Base-by-base conservation (phyloP, 371 early-diverging fungal genomes). In the Syncephalis fuscata region DNA sequence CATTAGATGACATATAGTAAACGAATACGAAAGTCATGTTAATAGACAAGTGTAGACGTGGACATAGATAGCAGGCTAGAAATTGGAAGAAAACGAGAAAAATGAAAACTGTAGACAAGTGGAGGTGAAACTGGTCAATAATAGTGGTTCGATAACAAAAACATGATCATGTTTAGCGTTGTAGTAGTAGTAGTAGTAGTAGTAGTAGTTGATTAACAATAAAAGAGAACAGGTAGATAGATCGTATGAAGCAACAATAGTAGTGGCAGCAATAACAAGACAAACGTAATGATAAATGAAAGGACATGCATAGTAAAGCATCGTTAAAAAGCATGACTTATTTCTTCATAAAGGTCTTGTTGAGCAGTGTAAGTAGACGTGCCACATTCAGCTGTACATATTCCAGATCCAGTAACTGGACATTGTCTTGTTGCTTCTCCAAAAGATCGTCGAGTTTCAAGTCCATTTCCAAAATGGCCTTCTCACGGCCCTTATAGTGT, bases 401-500 rank as follows among this genome's bases (percentile, higher is more conserved):
- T 65, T 92, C 93, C 9, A 92, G 69, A 58, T 94, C 95, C 44
- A 94, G 62, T 23, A 80, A 58, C 47, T 81, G 71, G 0, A 89
- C 80, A 48, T 87, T 87, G 54, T 85, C 82, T 67, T 89, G 90
- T 79, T 94, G 90, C 80, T 89, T 88, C 63, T 90, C 92, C 39
- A 93, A 66, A 53, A 93, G 64, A 62, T 93, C 94, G 57, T 93
- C 94, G 26, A 93, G 67, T 51, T 89, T 86, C 55, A 93, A 70
- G 63, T 92, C 91, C 90, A 94, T 91, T 64, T 90, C 89, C 50
- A 94, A 60, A 47, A 94, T 89, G 1, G 95, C 81, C 56, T 88
- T 87, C 42, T 92, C 93, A 14, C 95, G 75, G 19, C 81, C 82
- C 65, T 88, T 90, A 60, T 82, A 92, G 53, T 85, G 78, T 57